These are phyloP conservation scores for Lichenothelia convexa DNA, from an alignment of 495 filamentous ascomycete genomes.

Conservation along the genomic window DNA sequence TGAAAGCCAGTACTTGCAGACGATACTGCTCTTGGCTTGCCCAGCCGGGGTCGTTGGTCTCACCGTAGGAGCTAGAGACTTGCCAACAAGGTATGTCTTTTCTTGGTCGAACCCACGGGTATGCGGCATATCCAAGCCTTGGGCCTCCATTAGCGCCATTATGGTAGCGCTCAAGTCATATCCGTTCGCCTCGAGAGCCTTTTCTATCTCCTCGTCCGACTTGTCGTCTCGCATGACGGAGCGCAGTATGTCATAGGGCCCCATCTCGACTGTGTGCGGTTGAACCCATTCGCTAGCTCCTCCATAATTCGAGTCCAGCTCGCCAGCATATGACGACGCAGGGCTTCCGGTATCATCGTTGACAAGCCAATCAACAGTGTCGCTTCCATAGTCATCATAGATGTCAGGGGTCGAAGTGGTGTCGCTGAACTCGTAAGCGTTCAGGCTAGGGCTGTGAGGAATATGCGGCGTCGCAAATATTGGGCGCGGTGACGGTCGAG, in stretches of 20 bases:
- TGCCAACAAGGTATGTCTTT: conserved; percentile 57
- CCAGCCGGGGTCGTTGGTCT: conserved; percentile 57
- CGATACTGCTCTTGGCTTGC: conserved; percentile 51
- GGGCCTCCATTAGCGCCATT: conserved; percentile 56
- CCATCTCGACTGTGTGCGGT: conserved; percentile 72
- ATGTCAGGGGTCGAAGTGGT: conserved; percentile 60
- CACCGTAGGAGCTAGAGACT: conserved; percentile 64
- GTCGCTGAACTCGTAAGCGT: conserved; percentile 80
- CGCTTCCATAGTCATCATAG: conserved; percentile 80
- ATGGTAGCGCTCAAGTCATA: conserved; percentile 90
- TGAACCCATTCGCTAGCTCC: conserved; percentile 66
- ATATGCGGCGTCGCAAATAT: conserved; percentile 81
- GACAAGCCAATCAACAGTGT: conserved; percentile 92
- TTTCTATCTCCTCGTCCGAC: conserved; percentile 84
- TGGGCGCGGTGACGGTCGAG: conserved; percentile 80
- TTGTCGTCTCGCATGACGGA: conserved; percentile 81
- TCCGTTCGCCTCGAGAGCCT: conserved; percentile 67
- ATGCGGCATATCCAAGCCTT: conserved; percentile 14
- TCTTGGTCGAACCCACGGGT: conserved; percentile 9
- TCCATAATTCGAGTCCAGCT: conserved; percentile 43
- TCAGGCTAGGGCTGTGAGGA: conserved; percentile 82
- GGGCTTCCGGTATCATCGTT: conserved; percentile 71
- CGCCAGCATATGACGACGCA: conserved; percentile 43
- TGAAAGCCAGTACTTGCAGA: conserved; percentile 91
- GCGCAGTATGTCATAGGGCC: conserved; percentile 91